Base-by-base conservation (phyloP, 805 yeast genomes). In the Metschnikowia proteae region DNA sequence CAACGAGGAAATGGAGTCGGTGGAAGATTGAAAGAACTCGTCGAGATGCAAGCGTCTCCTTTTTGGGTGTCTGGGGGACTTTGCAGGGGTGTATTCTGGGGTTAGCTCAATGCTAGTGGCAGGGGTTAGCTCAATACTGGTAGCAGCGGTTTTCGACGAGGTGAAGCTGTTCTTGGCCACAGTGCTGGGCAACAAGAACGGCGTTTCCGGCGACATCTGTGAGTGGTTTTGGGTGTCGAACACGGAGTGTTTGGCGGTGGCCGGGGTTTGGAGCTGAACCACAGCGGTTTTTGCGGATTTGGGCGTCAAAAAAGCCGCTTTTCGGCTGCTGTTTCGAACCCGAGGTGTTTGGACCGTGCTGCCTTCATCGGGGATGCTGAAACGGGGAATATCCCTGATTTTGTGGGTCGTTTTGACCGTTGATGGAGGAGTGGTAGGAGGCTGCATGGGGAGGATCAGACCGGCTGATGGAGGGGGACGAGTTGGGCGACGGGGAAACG, bases 1-100 rank as follows among this genome's bases (percentile, higher is more conserved):
- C 33, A 62, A 49, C 1, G 52, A 45, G 2, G 67, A 65, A 47
- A 66, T 61, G 43, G 65, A 53, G 42, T 52, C 55, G 8, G 49
- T 25, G 13, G 40, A 34, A 9, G 52, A 47, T 23, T n/a, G 39
- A 13, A 53, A 45, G 9, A 54, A 32, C 27, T 43, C 54, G 28
- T 53, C 56, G 33, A 47, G 42, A 11, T 23, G 46, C 47, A 54
- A 50, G 42, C 60, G 58, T 45, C 56, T 61, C 10, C 35, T 25
- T 27, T 62, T 50, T 25, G 50, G 43, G 32, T 47, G 50, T 5
- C 53, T 45, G 5, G 68, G 68, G n/a, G 68, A 61, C 32, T 57
- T 57, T 22, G 63, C 66, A 3, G 73, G 73, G 8, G 71, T 67
- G 56, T 58, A 57, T 35, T 65, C 69, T 2, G 71, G 71, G 5